Evolutionary conservation across 257 asterid species (phyloP).

Genomic region (Fraxinus anomala): DNA sequence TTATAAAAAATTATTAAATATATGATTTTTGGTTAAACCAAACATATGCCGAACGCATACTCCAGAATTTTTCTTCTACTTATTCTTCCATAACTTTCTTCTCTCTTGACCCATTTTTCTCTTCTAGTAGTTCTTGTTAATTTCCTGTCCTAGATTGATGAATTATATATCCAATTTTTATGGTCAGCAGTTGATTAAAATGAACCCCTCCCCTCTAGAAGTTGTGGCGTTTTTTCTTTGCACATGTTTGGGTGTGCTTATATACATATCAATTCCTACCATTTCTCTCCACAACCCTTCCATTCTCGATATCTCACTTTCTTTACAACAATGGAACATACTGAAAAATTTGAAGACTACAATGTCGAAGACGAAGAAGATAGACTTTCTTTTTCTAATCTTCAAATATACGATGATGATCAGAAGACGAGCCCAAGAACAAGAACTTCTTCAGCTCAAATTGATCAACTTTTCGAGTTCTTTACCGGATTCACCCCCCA

Average conservation of each 20-base stretch:
- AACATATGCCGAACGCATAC: too few relatives aligned
- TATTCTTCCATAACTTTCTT: neutral
- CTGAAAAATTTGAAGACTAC: conserved; percentile 21
- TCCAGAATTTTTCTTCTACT: neutral
- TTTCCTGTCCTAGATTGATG: neutral
- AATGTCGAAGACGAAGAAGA: conserved; percentile 16
- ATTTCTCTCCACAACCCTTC: too few relatives aligned
- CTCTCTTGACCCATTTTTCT: neutral
- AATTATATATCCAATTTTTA: neutral
- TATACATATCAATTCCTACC: neutral
- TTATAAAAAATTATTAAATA: too few relatives aligned
- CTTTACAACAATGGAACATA: conserved; percentile 20
- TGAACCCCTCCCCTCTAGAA: neutral
- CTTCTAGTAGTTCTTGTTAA: neutral
- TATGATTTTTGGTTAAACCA: too few relatives aligned
- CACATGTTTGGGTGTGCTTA: neutral
- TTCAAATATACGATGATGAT: conserved; percentile 20
- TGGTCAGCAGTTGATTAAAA: neutral
- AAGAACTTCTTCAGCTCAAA: neutral
- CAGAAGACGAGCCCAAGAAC: neutral
- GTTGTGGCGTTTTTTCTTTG: neutral
- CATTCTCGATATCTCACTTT: neutral
- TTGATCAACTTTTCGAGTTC: conserved; percentile 44
- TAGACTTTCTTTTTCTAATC: conserved; percentile 51
- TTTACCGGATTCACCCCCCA: neutral